Evolutionary conservation across 2,329 filamentous ascomycete species (phyloP), one percentile per base, ranked within the genome.

Genomic region (Exophiala calicioides): DNA sequence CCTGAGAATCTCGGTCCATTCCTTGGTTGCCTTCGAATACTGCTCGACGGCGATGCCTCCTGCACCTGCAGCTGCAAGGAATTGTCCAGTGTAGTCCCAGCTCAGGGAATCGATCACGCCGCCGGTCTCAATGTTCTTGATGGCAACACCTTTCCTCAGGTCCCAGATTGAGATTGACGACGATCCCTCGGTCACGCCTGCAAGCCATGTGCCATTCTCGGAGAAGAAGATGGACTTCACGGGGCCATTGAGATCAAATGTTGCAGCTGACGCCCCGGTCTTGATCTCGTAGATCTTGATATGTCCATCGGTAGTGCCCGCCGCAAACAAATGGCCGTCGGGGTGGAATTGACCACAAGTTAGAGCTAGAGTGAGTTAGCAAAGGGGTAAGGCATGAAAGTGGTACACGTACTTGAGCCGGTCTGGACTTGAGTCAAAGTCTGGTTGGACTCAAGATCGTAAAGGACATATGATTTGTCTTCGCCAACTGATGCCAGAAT

Each of bases 21-120:
- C 77, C 79, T 95, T 98, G 52, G 81, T 78, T 41, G 82, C 75
- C 77, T 97, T 98, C 54, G 80, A 79, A 69, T 94, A 98, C 62
- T 95, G 86, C 67, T 93, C 88, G 30, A 98, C 88, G 4, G 86
- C 88, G 35, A 96, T 73, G 20, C 90, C 90, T 33, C 85, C 82
- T 3, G 85, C 78, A 5, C 91, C 91, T 3, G 82, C 87, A 9
- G 86, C 86, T 19, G 90, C 87, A 42, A 98, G 76, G 72, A 87
- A 98, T 68, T 96, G 91, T 32, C 90, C 91, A 5, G 88, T 93
- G 73, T 95, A 96, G 64, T 98, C 93, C 90, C 90, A 98, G 37
- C 78, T 77, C 55, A 96, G 76, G 30, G 79, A 82, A 52, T 86
- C 80, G 36, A 95, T 81, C 13, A 18, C 29, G 52, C 82, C 84